Percentiles rank a stretch among this genome's conserved stretches.
Evolutionary conservation across 768 basidiomycete genomes (phyloP).

Genomic region (Suillus paluster): DNA sequence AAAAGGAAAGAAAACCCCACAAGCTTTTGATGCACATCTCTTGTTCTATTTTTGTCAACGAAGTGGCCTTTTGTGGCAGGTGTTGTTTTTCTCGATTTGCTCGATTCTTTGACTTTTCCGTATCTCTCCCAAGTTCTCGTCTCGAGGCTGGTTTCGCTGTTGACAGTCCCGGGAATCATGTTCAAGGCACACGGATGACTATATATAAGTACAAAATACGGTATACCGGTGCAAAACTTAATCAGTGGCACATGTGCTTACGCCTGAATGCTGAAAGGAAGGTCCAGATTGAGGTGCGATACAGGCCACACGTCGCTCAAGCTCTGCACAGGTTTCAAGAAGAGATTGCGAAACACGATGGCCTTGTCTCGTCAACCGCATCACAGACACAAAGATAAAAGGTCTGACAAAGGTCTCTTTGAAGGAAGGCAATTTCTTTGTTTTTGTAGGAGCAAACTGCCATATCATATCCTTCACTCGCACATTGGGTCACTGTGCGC

Average conservation of each 20-base stretch:
- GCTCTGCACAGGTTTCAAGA: neutral
- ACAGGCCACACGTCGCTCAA: neutral
- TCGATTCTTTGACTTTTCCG: neutral
- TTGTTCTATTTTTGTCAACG: neutral
- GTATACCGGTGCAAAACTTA: neutral
- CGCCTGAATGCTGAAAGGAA: neutral
- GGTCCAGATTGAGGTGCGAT: neutral
- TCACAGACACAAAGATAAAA: neutral
- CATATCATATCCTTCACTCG: neutral
- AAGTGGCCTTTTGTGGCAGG: neutral
- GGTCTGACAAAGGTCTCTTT: neutral
- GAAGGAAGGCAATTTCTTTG: neutral
- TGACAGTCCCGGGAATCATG: neutral
- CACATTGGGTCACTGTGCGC: neutral
- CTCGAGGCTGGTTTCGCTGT: neutral
- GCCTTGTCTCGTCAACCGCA: neutral
- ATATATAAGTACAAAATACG: neutral
- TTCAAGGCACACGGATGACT: neutral
- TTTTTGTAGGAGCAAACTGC: neutral
- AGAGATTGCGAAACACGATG: neutral
- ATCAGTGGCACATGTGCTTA: neutral
- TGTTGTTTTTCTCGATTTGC: constrained; percentile 1
- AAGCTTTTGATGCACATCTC: no score
- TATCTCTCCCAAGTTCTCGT: neutral
- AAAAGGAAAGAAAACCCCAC: no score